Evolutionary conservation across 176 grass and related monocot species (phyloP), one percentile per base, ranked within the genome.

Genomic region (Avena atlantica): DNA sequence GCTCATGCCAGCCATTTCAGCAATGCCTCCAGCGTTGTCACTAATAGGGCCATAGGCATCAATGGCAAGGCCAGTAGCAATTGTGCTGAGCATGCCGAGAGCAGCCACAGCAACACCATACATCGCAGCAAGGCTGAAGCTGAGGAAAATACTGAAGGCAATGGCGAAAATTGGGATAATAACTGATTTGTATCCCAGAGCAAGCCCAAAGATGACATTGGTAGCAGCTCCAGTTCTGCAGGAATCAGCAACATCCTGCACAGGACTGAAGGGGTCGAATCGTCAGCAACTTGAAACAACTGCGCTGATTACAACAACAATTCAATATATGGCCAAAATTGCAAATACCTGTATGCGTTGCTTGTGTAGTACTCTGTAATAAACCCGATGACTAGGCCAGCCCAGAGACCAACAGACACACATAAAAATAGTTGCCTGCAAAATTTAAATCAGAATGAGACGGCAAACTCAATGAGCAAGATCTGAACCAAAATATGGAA

Each of bases 1-100:
- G 87, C 95, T 97, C 95, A 97, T 97, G 53, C 95, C 95, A 84
- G 95, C 95, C 95, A 97, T 97, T 79, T 97, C 95, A 82, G 95
- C 95, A 86, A 97, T 97, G 25, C 95, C 95, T 91, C 95, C 95
- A 80, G 95, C 95, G 29, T 97, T 97, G 70, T 97, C 95, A 70
- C 95, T 97, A 55, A 97, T 97, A 57, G 95, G 95, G 1, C 95
- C 95, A 85, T 97, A 97, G 20, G 95, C 95, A 93, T 97, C 95
- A 81, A 97, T 97, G 57, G 95, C 91, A 87, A 97, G 93, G 16
- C 95, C 95, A 62, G 95, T 97, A 9, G 95, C 95, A 48, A 97
- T 97, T 6, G 95, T 97, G 86, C 95, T 97, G 14, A 97, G 87
- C 95, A 97, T 97, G 68, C 92, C 95, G 82, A 97, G 95, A 74